phyloP scores from a whole-genome alignment of 768 basidiomycete species.

The Trametes cingulata region DNA sequence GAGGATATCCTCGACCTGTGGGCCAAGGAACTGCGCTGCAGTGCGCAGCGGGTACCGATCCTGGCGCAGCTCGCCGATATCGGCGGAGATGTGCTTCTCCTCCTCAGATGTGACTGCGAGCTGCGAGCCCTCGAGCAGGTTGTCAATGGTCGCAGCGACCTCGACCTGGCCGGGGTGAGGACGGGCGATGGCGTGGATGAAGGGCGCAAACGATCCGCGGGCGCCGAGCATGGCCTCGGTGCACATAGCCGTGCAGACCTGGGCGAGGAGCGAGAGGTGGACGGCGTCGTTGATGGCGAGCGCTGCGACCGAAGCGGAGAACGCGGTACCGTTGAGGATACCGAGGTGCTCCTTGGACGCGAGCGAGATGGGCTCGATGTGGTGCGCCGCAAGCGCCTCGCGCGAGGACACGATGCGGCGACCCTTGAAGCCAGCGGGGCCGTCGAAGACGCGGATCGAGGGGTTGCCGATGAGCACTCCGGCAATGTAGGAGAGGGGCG shows the following conservation, averaged over 20 bases:
- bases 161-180: slow-evolving; percentile 89
- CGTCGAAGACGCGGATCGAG: slow-evolving; percentile 70
- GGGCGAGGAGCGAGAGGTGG: slow-evolving; percentile 62
- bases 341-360: slow-evolving; percentile 80
- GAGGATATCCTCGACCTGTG: slow-evolving; percentile 80
- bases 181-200: slow-evolving; percentile 73
- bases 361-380: slow-evolving; percentile 64
- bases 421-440: slow-evolving; percentile 47
- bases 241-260: slow-evolving; percentile 82
- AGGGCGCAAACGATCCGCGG: slow-evolving; percentile 71
- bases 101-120: slow-evolving; percentile 66
- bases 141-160: slow-evolving; percentile 65
- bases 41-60: slow-evolving; percentile 79
- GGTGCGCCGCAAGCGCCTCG: slow-evolving; percentile 59
- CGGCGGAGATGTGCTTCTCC: slow-evolving; percentile 72
- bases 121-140: slow-evolving; percentile 65
- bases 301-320: slow-evolving; percentile 76
- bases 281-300: slow-evolving; percentile 74
- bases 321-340: slow-evolving; percentile 83
- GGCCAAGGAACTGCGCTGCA: slow-evolving; percentile 83
- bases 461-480: slow-evolving; percentile 80
- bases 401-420: slow-evolving; percentile 54
- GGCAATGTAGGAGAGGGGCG: slow-evolving; percentile 81
- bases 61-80: slow-evolving; percentile 73
- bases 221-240: slow-evolving; percentile 79